Conservation (phyloP, 306 rosid species). For the Ormosia semicastrata region DNA sequence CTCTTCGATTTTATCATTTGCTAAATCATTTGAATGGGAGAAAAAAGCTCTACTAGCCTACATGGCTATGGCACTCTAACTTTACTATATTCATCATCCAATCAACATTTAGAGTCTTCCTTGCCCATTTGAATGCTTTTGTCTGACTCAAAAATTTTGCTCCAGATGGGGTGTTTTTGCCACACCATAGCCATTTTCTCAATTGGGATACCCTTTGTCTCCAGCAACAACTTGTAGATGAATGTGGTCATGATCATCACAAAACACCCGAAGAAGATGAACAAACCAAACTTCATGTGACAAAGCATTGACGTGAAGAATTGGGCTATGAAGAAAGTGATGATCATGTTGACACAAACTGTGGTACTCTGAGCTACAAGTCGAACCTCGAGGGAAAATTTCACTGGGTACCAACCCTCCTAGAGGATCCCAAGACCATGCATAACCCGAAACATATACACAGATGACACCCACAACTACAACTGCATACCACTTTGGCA, state of each 20-base stretch:
- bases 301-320: constrained; percentile 68
- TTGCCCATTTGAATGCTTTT: background rate
- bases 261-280: constrained; percentile 63
- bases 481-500: constrained; percentile 49
- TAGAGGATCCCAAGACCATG: constrained; percentile 91
- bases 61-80: too few relatives aligned
- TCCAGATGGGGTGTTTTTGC: constrained; percentile 64
- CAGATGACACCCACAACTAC: constrained; percentile 52
- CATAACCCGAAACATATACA: constrained; percentile 56
- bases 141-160: constrained; percentile 28
- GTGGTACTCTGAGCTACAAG: constrained; percentile 63
- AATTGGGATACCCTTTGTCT: constrained; percentile 73
- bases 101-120: background rate
- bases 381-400: constrained; percentile 64
- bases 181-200: constrained; percentile 67
- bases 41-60: too few relatives aligned
- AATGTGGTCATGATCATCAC: constrained; percentile 55
- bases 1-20: too few relatives aligned
- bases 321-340: constrained; percentile 68
- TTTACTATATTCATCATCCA: too few relatives aligned
- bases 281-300: constrained; percentile 63
- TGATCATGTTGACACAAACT: constrained; percentile 61
- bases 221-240: constrained; percentile 54
- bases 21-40: too few relatives aligned
- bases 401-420: constrained; percentile 88